phyloP scores from a whole-genome alignment of 2,329 filamentous ascomycete genomes.

The Diaporthe destruens region DNA sequence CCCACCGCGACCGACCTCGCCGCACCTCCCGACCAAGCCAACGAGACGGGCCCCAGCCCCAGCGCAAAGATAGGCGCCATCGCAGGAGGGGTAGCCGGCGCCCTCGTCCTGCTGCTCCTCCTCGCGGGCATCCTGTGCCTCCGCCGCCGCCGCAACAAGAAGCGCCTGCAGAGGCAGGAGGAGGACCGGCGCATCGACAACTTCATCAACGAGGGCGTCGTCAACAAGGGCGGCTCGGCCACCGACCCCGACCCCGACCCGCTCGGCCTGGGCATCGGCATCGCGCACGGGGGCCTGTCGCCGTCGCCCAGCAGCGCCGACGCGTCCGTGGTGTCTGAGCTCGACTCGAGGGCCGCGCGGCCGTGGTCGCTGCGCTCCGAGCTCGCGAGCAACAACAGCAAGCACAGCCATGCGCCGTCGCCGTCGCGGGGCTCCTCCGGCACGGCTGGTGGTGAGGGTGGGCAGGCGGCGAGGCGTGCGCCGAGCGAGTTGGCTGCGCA shows the following conservation, averaged over 20 bases:
- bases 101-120: conserved; percentile 44
- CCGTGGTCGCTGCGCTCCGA: conserved; percentile 46
- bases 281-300: not conserved
- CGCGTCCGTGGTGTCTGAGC: conserved; percentile 40
- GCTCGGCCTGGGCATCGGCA: conserved; percentile 22
- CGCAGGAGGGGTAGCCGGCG: conserved; percentile 43
- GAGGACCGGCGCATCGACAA: not conserved
- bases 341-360: conserved; percentile 42
- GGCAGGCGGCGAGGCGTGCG: not conserved
- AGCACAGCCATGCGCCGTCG: too few species aligned
- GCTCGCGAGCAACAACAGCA: conserved; percentile 36
- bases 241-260: conserved; percentile 31
- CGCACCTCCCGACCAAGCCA: not conserved
- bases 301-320: conserved; percentile 2
- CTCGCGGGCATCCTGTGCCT: conserved; percentile 41
- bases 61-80: conserved; percentile 46
- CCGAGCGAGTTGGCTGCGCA: conserved; percentile 34
- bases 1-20: conserved; percentile 14
- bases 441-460: not conserved
- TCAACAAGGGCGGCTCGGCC: conserved; percentile 2
- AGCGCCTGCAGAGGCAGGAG: not conserved
- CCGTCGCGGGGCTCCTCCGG: conserved; percentile 8
- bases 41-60: conserved; percentile 42
- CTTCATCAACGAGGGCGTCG: not conserved
- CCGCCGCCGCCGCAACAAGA: conserved; percentile 38